Percentiles rank a stretch among this genome's conserved stretches.
phyloP scores from a whole-genome alignment of 768 basidiomycete species.

The Hygrocybe punicea region DNA sequence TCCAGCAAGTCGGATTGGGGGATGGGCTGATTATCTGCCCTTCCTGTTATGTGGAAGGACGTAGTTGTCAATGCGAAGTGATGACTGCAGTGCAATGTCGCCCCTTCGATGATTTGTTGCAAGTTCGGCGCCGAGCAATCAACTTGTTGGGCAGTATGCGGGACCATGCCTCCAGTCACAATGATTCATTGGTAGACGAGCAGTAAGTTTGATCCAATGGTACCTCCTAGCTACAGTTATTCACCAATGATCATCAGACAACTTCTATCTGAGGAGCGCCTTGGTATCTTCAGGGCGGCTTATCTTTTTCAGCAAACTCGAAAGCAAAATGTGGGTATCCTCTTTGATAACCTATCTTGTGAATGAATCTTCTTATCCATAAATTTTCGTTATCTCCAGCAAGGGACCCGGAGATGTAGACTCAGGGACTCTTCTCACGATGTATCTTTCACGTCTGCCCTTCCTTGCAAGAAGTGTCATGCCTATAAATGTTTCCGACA shows the following conservation, averaged over 20 bases:
- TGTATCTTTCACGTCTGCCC: slow-evolving; percentile 17
- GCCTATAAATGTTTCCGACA: slow-evolving; percentile 39
- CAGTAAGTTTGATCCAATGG: background rate
- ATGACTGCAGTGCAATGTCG: slow-evolving; percentile 65
- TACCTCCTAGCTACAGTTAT: background rate
- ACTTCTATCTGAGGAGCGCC: slow-evolving; percentile 18
- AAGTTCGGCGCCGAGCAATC: slow-evolving; percentile 36
- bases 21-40: slow-evolving; percentile 59
- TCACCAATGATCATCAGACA: slow-evolving; percentile 1
- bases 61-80: slow-evolving; percentile 57
- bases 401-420: slow-evolving; percentile 16
- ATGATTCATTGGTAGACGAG: background rate
- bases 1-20: slow-evolving; percentile 23
- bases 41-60: slow-evolving; percentile 73
- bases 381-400: background rate
- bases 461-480: slow-evolving; percentile 44
- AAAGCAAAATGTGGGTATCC: background rate
- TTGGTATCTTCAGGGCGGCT: slow-evolving; percentile 35
- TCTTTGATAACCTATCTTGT: background rate
- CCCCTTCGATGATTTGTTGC: slow-evolving; percentile 45
- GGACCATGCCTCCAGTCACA: background rate
- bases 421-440: slow-evolving; percentile 16
- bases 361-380: background rate
- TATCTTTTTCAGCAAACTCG: slow-evolving; percentile 36
- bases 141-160: slow-evolving; percentile 10